These are phyloP conservation scores for Eimeria praecox DNA, from an alignment of 169 alveolate species.

Conservation along the genomic window DNA sequence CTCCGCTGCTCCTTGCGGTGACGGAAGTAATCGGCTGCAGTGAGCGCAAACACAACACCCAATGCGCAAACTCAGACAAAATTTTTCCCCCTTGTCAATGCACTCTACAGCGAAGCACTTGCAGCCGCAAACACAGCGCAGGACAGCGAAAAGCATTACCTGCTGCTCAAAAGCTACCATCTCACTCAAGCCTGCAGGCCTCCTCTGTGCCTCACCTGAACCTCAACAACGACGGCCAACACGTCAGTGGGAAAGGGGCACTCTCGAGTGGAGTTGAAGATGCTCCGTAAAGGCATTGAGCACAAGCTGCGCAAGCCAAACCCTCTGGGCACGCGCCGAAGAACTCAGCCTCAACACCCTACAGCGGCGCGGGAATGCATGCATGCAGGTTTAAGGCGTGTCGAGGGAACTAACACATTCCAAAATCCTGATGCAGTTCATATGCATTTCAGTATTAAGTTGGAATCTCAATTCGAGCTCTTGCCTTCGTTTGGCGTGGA, in stretches of 20 bases:
- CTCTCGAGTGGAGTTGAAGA: constrained; percentile 69
- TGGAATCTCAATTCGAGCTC: not conserved
- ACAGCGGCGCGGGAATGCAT: not conserved
- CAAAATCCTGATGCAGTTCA: not conserved
- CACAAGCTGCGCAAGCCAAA: constrained; percentile 41
- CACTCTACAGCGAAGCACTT: not conserved
- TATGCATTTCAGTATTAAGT: not conserved
- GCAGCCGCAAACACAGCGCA: not conserved
- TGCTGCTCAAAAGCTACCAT: not conserved
- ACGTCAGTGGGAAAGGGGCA: constrained; percentile 73
- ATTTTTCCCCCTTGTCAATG: not conserved
- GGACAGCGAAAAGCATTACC: not conserved
- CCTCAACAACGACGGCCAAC: constrained; percentile 66
- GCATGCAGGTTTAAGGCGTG: not conserved
- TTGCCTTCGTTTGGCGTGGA: constrained; percentile 51
- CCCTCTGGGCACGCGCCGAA: not conserved
- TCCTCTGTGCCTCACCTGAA: constrained; percentile 36
- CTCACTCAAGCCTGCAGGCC: not conserved
- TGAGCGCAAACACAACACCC: not conserved
- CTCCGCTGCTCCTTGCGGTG: constrained; percentile 76
- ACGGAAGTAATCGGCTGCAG: constrained; percentile 73
- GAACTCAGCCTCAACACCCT: not conserved
- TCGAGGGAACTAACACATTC: not conserved
- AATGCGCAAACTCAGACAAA: not conserved
- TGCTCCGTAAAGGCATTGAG: constrained; percentile 70